Conservation (phyloP, 495 filamentous ascomycete genomes). For the Trichoderma reesei region DNA sequence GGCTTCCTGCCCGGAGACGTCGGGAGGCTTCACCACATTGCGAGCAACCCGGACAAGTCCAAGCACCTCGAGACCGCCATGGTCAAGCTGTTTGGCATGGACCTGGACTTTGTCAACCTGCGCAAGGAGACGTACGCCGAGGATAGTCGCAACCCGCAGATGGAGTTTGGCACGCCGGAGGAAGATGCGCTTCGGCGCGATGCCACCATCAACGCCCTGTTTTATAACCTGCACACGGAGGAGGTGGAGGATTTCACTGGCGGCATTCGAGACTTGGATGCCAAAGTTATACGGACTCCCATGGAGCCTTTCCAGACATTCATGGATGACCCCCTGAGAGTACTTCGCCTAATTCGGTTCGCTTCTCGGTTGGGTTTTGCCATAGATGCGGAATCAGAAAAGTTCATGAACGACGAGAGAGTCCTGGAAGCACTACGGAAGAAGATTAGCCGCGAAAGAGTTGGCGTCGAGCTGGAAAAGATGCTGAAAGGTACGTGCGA, state of each 20-base stretch:
- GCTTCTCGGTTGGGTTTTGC: constrained; percentile 71
- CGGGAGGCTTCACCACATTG: constrained; percentile 63
- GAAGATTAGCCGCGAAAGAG: constrained; percentile 87
- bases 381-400: constrained; percentile 58
- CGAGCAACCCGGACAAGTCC: constrained; percentile 89
- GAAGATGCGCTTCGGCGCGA: constrained; percentile 88
- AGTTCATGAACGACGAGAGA: constrained; percentile 61
- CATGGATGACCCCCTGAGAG: constrained; percentile 82
- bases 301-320: constrained; percentile 88
- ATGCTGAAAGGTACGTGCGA: constrained; percentile 61
- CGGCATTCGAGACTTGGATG: constrained; percentile 65
- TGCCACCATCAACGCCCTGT: constrained; percentile 90
- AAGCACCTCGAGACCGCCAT: constrained; percentile 95
- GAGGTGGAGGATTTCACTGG: constrained; percentile 78
- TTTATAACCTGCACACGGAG: constrained; percentile 79
- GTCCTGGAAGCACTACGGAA: constrained; percentile 68
- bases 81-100: constrained; percentile 73
- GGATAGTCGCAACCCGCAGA: constrained; percentile 77
- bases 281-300: constrained; percentile 70
- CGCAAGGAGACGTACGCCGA: constrained; percentile 82
- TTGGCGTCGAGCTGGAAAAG: constrained; percentile 77
- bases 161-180: constrained; percentile 86
- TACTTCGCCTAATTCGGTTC: constrained; percentile 85
- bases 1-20: constrained; percentile 43
- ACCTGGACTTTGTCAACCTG: constrained; percentile 90